Evolutionary conservation across 108 stramenopile species (phyloP).

Genomic region (Parmales sp.): DNA sequence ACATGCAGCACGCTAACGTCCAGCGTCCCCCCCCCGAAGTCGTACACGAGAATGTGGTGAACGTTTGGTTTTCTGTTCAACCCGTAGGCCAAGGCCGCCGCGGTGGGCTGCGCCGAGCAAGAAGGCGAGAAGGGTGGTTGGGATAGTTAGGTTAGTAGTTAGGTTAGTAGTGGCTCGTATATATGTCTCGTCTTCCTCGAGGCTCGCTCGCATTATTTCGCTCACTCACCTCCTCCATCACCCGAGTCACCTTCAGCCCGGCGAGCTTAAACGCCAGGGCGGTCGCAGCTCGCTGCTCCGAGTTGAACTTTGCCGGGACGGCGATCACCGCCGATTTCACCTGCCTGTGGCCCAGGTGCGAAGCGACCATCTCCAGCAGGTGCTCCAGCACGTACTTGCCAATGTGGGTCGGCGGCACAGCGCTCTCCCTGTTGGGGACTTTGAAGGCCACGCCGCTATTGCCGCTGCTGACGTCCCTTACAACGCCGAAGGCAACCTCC

Average conservation of each 20-base stretch:
- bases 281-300: slow-evolving; percentile 67
- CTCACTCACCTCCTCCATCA: slow-evolving; percentile 86
- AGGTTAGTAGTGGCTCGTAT: too few species aligned
- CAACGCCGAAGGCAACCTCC: slow-evolving; percentile 27
- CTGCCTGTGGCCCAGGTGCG: slow-evolving; percentile 76
- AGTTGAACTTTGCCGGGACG: slow-evolving; percentile 89
- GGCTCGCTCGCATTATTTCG: too few species aligned
- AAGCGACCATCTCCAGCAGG: slow-evolving; percentile 50
- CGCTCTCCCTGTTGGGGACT: too few species aligned
- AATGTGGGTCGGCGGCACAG: too few species aligned
- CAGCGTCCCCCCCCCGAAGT: slow-evolving; percentile 94
- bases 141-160: too few species aligned
- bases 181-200: too few species aligned
- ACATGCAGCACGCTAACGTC: slow-evolving; percentile 84
- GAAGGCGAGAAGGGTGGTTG: too few species aligned
- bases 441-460: too few species aligned
- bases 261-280: slow-evolving; percentile 62
- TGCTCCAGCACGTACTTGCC: slow-evolving; percentile 30
- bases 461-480: too few species aligned
- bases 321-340: slow-evolving; percentile 83
- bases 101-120: too few species aligned
- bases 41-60: slow-evolving; percentile 91
- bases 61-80: slow-evolving; percentile 83
- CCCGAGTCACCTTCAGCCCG: slow-evolving; percentile 68
- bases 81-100: slow-evolving; percentile 92